phyloP scores from a whole-genome alignment of 2,329 filamentous ascomycete genomes.

The Chaetomiaceae sp. region DNA sequence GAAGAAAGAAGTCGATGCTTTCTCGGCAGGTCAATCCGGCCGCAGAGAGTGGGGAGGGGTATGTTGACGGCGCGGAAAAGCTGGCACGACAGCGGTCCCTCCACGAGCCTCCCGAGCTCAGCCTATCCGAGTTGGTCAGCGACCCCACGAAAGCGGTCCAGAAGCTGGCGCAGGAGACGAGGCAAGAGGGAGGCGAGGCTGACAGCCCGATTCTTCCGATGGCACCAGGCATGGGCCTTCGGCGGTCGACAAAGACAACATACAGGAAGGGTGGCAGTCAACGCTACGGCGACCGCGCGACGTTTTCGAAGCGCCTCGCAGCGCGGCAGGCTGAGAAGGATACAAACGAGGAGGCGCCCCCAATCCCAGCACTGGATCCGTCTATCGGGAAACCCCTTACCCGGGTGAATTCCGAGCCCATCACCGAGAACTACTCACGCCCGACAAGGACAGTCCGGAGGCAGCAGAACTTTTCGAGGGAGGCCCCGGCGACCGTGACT shows the following conservation, averaged over 20 bases:
- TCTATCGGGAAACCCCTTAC: slow-evolving; percentile 50
- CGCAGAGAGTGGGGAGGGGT: slow-evolving; percentile 56
- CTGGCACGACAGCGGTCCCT: slow-evolving; percentile 69
- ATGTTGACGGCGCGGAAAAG: slow-evolving; percentile 78
- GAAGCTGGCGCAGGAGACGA: slow-evolving; percentile 58
- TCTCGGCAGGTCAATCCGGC: slow-evolving; percentile 83
- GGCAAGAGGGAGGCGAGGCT: slow-evolving; percentile 47
- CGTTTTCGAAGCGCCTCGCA: slow-evolving; percentile 68
- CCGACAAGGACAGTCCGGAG: slow-evolving; percentile 47
- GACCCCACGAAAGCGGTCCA: slow-evolving; percentile 70
- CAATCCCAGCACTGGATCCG: slow-evolving; percentile 40
- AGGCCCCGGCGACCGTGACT: slow-evolving; percentile 29
- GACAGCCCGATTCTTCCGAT: slow-evolving; percentile 85
- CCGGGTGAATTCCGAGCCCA: slow-evolving; percentile 67
- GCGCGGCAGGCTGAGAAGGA: slow-evolving; percentile 60
- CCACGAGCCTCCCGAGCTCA: slow-evolving; percentile 56
- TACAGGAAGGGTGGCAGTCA: slow-evolving; percentile 84
- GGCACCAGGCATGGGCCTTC: slow-evolving; percentile 71
- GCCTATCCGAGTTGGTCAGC: slow-evolving; percentile 75
- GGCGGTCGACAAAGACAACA: slow-evolving; percentile 85
- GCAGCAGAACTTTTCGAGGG: slow-evolving; percentile 47
- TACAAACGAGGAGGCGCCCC: slow-evolving; percentile 43
- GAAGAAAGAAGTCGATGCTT: slow-evolving; percentile 91
- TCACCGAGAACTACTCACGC: slow-evolving; percentile 59
- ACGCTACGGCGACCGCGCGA: slow-evolving; percentile 69